Evolutionary conservation across 2,329 filamentous ascomycete genomes (phyloP), one percentile per base, ranked within the genome.

Genomic region (Amylocarpus encephaloides): DNA sequence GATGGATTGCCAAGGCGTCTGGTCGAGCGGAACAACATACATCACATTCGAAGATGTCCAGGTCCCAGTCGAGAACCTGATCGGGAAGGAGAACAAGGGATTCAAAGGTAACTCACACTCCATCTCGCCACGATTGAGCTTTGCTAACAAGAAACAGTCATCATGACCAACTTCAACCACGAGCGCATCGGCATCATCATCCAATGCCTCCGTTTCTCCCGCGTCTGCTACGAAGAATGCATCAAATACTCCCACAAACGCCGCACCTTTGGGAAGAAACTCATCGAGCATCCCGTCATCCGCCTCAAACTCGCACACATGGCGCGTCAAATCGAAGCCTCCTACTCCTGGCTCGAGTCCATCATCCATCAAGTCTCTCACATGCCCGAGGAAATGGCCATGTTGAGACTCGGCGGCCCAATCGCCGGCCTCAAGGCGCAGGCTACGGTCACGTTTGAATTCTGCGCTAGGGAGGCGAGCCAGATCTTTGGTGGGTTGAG

Each of bases 111-210:
- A 66, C 44, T 11, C 16, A 16, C 18, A 36, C 13, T 13, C 3
- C 36, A 3, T 15, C 11, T 30, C 4, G 6, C 19, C 44, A 4
- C 9, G 2, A 2, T 18, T 13, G 1, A 47, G 13, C 39, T 41
- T 33, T 9, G 18, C 12, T 47, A 55, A 58, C 57, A 40, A 55
- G 16, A 40, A 43, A 48, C 53, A 80, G 90, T 95, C 67, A 92
- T 98, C 77, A 97, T 97, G 92, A 96, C 89, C 68, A 96, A 96
- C 79, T 96, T 96, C 78, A 97, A 97, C 80, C 93, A 97, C 77
- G 93, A 98, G 75, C 88, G 93, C 56, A 91, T 98, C 62, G 93
- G 93, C 56, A 97, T 98, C 71, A 91, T 97, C 73, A 97, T 97
- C 74, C 93, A 98, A 73, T 95, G 85, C 65, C 70, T 96, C 58